A percentile compares a stretch with the other conserved stretches of the same genome.
Evolutionary conservation across 805 yeast species (phyloP).

Genomic region (Zygosaccharomyces siamensis): DNA sequence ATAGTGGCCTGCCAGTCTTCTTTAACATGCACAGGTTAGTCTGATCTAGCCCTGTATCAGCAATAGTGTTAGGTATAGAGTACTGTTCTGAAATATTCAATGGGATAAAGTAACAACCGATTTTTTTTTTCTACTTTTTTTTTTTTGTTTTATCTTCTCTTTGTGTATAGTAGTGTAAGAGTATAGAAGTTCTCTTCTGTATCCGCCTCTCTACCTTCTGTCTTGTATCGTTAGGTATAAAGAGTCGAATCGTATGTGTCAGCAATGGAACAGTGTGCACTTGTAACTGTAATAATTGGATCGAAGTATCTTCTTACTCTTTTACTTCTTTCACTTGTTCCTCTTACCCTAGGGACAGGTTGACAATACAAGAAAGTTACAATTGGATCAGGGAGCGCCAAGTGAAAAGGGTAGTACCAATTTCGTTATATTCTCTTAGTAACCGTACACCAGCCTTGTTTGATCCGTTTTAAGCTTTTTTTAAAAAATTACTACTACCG

Average conservation of each 20-base stretch:
- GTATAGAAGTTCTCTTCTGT: not conserved
- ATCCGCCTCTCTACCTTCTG: not conserved
- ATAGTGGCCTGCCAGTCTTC: constrained; percentile 9
- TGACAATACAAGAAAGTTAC: constrained; percentile 1
- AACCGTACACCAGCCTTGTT: constrained; percentile 8
- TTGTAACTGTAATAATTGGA: not conserved
- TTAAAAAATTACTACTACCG: constrained; percentile 1
- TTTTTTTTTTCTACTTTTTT: not conserved
- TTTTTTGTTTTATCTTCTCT: not conserved
- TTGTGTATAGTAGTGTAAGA: not conserved
- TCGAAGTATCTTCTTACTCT: not conserved
- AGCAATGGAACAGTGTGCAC: not conserved
- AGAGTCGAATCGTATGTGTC: not conserved
- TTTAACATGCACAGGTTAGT: constrained; percentile 7
- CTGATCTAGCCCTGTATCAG: not conserved
- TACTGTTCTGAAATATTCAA: not conserved
- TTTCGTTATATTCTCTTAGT: constrained; percentile 1
- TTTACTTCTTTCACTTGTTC: not conserved
- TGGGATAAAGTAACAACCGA: not conserved
- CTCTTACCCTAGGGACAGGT: constrained; percentile 4
- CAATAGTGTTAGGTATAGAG: not conserved
- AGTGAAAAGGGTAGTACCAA: constrained; percentile 3
- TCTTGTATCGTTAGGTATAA: not conserved
- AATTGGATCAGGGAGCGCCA: constrained; percentile 5
- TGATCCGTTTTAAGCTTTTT: constrained; percentile 6